Conservation (phyloP, 345 rosid species). For the Aegle marmelos region DNA sequence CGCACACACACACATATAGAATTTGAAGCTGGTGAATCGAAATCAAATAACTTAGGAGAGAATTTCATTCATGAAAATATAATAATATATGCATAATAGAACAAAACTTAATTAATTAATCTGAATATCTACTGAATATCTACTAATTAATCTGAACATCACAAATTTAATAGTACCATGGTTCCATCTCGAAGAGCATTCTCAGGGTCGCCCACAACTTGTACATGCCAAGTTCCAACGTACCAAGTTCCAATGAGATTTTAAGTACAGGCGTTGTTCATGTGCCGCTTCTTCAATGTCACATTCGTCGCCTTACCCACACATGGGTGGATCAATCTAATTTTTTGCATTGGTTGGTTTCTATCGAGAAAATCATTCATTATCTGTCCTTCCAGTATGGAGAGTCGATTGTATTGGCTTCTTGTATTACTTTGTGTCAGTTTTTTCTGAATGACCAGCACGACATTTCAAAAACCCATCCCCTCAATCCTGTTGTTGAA, state of each 20-base stretch:
- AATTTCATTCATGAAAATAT: too few relatives aligned
- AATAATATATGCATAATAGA: too few relatives aligned
- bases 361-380: background rate
- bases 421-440: background rate
- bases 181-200: too few relatives aligned
- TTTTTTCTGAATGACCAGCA: background rate
- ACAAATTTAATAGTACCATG: too few relatives aligned
- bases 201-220: background rate
- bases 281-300: background rate
- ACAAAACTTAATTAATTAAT: too few relatives aligned
- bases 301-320: background rate
- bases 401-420: background rate
- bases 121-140: background rate
- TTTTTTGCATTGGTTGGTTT: background rate
- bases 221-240: background rate
- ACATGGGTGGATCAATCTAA: background rate
- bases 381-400: background rate
- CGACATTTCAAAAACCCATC: background rate
- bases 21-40: too few relatives aligned
- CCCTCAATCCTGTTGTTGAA: background rate
- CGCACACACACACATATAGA: too few relatives aligned
- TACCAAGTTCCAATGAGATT: too few relatives aligned
- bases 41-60: too few relatives aligned
- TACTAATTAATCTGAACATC: too few relatives aligned
- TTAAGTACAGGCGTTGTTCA: background rate